These are phyloP conservation scores for Porphyra umbilicalis DNA, from an alignment of 31 red algal genomes.

Conservation along the genomic window DNA sequence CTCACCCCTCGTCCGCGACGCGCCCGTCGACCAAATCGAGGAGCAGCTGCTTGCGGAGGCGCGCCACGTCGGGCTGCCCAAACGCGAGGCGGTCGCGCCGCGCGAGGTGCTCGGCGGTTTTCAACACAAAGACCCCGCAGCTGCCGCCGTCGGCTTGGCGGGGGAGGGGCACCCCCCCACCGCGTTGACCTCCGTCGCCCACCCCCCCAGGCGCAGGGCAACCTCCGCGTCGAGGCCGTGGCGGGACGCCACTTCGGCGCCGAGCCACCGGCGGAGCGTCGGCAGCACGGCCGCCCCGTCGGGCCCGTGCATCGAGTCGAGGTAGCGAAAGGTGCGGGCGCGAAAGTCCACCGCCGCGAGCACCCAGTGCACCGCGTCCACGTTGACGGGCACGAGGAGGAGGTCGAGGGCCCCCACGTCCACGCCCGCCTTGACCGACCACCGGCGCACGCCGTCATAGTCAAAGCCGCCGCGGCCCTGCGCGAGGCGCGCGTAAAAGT, in stretches of 20 bases:
- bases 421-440: slow-evolving; percentile 21
- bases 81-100: slow-evolving; percentile 27
- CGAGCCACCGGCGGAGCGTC: slow-evolving; percentile 28
- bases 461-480: slow-evolving; percentile 16
- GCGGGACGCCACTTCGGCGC: slow-evolving; percentile 25
- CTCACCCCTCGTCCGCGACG: neutral
- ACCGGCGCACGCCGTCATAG: slow-evolving; percentile 42
- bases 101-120: slow-evolving; percentile 43
- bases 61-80: slow-evolving; percentile 21
- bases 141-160: slow-evolving; percentile 43
- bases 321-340: slow-evolving; percentile 15
- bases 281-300: slow-evolving; percentile 14
- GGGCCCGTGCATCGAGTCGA: slow-evolving; percentile 46
- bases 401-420: slow-evolving; percentile 20
- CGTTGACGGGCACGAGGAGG: slow-evolving; percentile 55
- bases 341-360: slow-evolving; percentile 25
- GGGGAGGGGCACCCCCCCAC: slow-evolving; percentile 8
- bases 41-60: slow-evolving; percentile 24
- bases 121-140: slow-evolving; percentile 53
- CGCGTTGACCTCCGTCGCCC: slow-evolving; percentile 11
- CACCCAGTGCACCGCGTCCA: slow-evolving; percentile 64
- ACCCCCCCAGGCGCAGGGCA: neutral
- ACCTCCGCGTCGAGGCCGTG: slow-evolving; percentile 1
- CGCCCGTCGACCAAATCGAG: slow-evolving; percentile 24
- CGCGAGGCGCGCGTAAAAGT: slow-evolving; percentile 53